These are phyloP conservation scores for Thelonectria rubi DNA, from an alignment of 2,329 filamentous ascomycete species.

Conservation along the genomic window DNA sequence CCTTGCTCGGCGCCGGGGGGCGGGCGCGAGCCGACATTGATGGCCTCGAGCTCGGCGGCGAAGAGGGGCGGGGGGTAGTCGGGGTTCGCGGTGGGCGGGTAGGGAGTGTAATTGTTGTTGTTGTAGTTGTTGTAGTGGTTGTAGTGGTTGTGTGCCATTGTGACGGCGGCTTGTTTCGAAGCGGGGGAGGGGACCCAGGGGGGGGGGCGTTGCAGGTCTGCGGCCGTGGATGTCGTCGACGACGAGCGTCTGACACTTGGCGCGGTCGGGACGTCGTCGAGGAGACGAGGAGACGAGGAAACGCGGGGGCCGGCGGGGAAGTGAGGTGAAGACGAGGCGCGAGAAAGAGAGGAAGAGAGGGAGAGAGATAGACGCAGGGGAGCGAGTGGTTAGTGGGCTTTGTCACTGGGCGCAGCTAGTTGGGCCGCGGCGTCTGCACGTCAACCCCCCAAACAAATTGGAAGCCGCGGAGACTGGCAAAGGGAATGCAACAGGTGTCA, in stretches of 20 bases:
- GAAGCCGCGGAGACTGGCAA: too few species aligned
- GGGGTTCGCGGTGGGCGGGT: constrained; percentile 24
- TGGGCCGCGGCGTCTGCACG: constrained; percentile 5
- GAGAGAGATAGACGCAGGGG: neutral
- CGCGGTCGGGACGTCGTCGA: neutral
- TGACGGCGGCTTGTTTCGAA: neutral
- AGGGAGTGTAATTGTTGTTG: too few species aligned
- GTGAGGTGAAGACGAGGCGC: neutral
- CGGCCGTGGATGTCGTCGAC: too few species aligned
- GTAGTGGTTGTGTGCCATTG: constrained; percentile 30
- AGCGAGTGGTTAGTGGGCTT: constrained; percentile 6
- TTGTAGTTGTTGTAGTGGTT: constrained; percentile 16
- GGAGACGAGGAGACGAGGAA: neutral
- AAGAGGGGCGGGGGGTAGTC: constrained; percentile 40
- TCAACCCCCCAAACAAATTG: too few species aligned
- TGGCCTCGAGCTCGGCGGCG: constrained; percentile 45
- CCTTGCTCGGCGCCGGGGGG: constrained; percentile 27
- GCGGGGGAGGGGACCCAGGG: too few species aligned
- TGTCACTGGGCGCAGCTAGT: constrained; percentile 18
- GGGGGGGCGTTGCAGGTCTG: too few species aligned
- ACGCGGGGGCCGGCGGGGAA: neutral
- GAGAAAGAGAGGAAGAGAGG: neutral
- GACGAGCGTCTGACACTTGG: neutral
- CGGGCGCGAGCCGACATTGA: constrained; percentile 26
- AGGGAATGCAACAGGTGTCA: neutral